Base-by-base conservation (phyloP, 768 basidiomycete species). In the Trametopsis cervina region DNA sequence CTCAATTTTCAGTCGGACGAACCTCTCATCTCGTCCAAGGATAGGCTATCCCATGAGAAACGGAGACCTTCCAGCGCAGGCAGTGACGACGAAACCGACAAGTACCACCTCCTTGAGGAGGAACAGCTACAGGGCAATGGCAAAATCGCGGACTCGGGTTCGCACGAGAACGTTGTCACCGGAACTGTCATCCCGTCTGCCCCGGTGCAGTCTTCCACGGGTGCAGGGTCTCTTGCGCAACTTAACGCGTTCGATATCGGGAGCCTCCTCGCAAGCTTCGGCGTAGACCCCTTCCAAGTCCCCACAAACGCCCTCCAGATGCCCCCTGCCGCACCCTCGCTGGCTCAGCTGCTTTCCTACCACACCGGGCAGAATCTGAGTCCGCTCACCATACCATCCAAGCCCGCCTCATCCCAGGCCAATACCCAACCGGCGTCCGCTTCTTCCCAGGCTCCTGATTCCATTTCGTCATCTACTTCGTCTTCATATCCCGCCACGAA, bases 1-100 rank as follows among this genome's bases (percentile, higher is more conserved):
- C 72, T 91, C 47, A 66, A 80, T 6, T 92, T 92, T 60, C 81
- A 89, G 50, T 79, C 78, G 0, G 86, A 89, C 58, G 89, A 89
- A 40, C 72, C 75, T 17, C 67, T 79, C n/a, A 57, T 73, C 38
- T 57, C 54, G 27, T 67, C 66, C 36, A 52, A 52, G 51, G 43
- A 54, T 25, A 33, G 29, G 15, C 41, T 50, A 17, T 41, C 43
- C 27, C 46, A 42, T 62, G 59, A 50, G 66, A 64, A 42, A 39
- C 58, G 4, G 47, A 51, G 51, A 48, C 11, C 46, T 11, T 39
- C 46, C 40, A 15, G 29, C 46, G n/a, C 49, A 26, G 38, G 42
- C 42, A 50, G 46, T 46, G 58, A 60, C 15, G 59, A 60, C 25
- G 61, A 63, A 22, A 24, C 41, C 11, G 61, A 64, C 27, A 52